A percentile compares a stretch with the other conserved stretches of the same genome.
Conservation (phyloP, 495 filamentous ascomycete genomes). For the Talaromyces liani region DNA sequence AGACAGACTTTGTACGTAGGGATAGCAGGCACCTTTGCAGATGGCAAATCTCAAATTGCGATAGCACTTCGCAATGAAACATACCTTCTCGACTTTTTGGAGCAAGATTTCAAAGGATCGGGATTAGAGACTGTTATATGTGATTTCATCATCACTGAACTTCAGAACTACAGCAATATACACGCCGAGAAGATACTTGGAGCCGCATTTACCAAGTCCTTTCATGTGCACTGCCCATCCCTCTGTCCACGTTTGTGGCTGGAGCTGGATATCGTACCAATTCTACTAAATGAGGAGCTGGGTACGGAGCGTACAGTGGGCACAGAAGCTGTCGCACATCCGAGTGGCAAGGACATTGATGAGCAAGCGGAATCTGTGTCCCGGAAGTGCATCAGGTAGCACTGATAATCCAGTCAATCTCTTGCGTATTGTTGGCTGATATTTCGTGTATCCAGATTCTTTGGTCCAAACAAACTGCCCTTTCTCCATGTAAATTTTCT, state of each 20-base stretch:
- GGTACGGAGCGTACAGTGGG: not conserved
- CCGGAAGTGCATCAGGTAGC: not conserved
- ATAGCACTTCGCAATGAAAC: not conserved
- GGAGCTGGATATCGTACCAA: not conserved
- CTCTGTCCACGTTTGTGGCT: not conserved
- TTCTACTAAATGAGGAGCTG: not conserved
- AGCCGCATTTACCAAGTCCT: not conserved
- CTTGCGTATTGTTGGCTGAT: not conserved
- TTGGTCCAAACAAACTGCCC: not conserved
- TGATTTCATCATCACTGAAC: not conserved
- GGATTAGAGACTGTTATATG: not conserved
- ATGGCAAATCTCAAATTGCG: not conserved
- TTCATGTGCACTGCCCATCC: not conserved
- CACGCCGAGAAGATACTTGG: not conserved
- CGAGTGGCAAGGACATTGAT: not conserved
- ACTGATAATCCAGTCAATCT: not conserved
- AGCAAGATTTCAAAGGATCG: not conserved
- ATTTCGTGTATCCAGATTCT: not conserved
- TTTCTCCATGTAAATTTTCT: not conserved
- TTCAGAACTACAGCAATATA: not conserved
- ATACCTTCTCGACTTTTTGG: not conserved
- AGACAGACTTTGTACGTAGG: not conserved
- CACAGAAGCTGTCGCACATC: not conserved
- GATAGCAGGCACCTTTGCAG: not conserved
- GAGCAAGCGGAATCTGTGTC: not conserved